Evolutionary conservation across 208 protist species (phyloP).

Genomic region (Polymyxa betae): DNA sequence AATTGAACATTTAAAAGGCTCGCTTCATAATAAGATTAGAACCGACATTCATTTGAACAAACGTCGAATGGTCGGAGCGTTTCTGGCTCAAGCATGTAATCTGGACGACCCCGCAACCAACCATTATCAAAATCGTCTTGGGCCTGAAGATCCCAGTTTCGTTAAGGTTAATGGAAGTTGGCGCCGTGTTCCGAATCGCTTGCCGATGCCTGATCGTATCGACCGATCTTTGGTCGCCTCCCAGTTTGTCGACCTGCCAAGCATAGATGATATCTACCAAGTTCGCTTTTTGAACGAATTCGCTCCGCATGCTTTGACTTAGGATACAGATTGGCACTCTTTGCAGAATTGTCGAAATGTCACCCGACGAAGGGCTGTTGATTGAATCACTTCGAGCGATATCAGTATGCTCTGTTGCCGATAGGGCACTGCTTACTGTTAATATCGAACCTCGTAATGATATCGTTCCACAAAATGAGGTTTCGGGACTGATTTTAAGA

Average conservation of each 20-base stretch:
- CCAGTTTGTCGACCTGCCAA: not conserved
- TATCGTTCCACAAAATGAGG: not conserved
- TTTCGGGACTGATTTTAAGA: not conserved
- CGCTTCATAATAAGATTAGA: slow-evolving; percentile 16
- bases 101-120: not conserved
- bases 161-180: not conserved
- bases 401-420: not conserved
- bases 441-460: slow-evolving; percentile 10
- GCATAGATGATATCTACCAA: slow-evolving; percentile 29
- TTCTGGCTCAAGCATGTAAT: not conserved
- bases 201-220: not conserved
- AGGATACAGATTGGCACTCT: slow-evolving; percentile 29
- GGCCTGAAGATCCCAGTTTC: not conserved
- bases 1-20: not conserved
- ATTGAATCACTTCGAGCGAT: slow-evolving; percentile 26
- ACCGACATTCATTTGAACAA: slow-evolving; percentile 5
- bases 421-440: slow-evolving; percentile 18
- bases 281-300: not conserved
- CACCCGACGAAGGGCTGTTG: not conserved
- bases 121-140: not conserved
- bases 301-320: not conserved
- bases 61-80: slow-evolving; percentile 12
- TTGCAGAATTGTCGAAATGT: slow-evolving; percentile 10
- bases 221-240: slow-evolving; percentile 1
- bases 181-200: not conserved